phyloP scores from a whole-genome alignment of 257 asterid species.

The Penstemon barbatus region DNA sequence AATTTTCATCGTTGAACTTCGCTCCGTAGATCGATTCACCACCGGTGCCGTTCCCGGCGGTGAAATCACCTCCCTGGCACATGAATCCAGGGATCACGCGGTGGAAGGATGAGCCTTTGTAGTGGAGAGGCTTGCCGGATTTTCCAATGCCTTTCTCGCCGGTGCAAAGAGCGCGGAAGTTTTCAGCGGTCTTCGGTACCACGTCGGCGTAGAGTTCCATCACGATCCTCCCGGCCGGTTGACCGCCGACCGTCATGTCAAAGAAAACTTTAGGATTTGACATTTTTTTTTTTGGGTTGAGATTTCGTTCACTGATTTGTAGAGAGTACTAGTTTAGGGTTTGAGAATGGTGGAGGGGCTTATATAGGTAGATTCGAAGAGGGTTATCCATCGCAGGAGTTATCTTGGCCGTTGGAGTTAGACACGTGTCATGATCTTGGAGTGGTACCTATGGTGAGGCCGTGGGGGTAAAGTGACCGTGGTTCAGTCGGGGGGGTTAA shows the following conservation, averaged over 20 bases:
- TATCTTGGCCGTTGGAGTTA: conserved; percentile 31
- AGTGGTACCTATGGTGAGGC: conserved; percentile 13
- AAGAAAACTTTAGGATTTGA: conserved; percentile 36
- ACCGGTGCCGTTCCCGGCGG: conserved; percentile 12
- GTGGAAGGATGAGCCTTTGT: conserved; percentile 31
- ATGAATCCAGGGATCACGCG: conserved; percentile 13
- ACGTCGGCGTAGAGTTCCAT: conserved; percentile 34
- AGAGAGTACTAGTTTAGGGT: too few relatives aligned
- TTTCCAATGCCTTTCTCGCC: conserved; percentile 41
- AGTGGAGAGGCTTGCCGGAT: conserved; percentile 42
- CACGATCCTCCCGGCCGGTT: conserved; percentile 41
- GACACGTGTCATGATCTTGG: conserved; percentile 38
- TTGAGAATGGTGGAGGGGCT: background rate
- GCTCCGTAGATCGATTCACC: conserved; percentile 16
- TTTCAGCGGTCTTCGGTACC: conserved; percentile 47
- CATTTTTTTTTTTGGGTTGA: background rate
- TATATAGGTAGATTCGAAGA: conserved; percentile 41
- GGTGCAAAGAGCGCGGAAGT: conserved; percentile 38
- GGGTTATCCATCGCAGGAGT: conserved; percentile 24
- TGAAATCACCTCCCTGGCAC: conserved; percentile 19
- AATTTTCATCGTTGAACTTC: conserved; percentile 13
- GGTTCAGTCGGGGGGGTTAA: conserved; percentile 30
- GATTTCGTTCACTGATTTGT: too few relatives aligned
- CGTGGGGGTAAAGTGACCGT: background rate
- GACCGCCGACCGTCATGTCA: conserved; percentile 42